Evolutionary conservation across 169 alveolate species (phyloP), one percentile per base, ranked within the genome.

Genomic region (Plasmodium knowlesi): DNA sequence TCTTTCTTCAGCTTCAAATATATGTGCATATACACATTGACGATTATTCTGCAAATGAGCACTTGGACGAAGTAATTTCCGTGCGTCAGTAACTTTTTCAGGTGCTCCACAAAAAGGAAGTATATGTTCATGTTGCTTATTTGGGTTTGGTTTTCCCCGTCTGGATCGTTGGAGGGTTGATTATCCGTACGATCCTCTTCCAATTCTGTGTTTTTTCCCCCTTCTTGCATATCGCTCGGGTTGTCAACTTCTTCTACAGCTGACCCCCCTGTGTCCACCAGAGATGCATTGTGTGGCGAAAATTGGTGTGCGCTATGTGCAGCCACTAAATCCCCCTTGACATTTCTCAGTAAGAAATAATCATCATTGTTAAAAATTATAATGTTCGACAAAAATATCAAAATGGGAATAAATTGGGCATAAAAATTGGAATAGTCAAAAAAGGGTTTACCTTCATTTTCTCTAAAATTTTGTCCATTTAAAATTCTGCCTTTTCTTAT

Each of bases 331-430:
- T 86, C 84, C 5, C 90, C 90, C 82, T 80, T 81, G 43, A 70
- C 53, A 25, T 50, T 91, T 4, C 39, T 71, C 3, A 91, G 71
- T 61, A 91, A 72, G 67, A 91, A 80, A 82, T 91, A 91, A 72
- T 91, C 95, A 25, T 91, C 95, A 53, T 91, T 82, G 82, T 91
- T 91, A 82, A 91, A 91, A 81, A 91, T 82, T 22, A 82, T 82
- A 78, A 91, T 53, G 28, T 91, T 91, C 70, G 95, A 91, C 10
- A 91, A 50, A 82, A 91, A 91, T 71, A 57, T 67, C 61, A 91
- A 82, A 34, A 91, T 91, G 28, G 95, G 95, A 22, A 91, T 91
- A 91, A 91, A 91, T 34, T 91, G 86, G 39, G 95, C 91, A 80
- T 57, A 82, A 72, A 91, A 22, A 82, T 91, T 81, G 25, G 95